Percentiles rank a stretch among this genome's conserved stretches.
phyloP scores from a whole-genome alignment of 139 green algal genomes.

The Diplosphaera chodatii region DNA sequence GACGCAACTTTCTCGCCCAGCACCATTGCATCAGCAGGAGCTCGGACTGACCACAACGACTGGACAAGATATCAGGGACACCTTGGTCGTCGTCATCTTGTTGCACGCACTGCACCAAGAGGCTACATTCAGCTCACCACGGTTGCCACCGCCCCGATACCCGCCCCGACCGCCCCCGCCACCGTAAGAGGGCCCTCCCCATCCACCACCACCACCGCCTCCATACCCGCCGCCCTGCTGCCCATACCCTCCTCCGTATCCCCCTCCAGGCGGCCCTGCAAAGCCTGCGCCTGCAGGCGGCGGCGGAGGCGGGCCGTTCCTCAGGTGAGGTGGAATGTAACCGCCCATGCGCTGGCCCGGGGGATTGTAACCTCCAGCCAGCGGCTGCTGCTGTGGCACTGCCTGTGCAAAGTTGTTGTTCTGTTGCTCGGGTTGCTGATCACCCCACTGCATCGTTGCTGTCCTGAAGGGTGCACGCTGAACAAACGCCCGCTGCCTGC shows the following conservation, averaged over 20 bases:
- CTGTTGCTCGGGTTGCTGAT: background rate
- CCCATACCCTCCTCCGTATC: constrained; percentile 16
- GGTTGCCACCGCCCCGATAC: constrained; percentile 17
- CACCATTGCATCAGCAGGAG: too few species aligned
- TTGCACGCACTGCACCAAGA: too few species aligned
- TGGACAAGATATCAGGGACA: too few species aligned
- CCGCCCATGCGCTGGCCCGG: constrained; percentile 6
- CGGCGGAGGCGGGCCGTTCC: background rate
- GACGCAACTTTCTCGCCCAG: too few species aligned
- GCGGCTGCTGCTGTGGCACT: background rate
- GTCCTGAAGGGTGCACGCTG: background rate
- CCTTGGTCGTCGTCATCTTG: too few species aligned
- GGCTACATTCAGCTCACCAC: constrained; percentile 14
- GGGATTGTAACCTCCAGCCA: background rate
- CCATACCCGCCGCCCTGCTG: constrained; percentile 19
- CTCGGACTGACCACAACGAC: too few species aligned
- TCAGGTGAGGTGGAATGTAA: constrained; percentile 75
- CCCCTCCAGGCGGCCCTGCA: background rate
- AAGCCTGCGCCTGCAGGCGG: background rate
- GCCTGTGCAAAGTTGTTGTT: background rate
- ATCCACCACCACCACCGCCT: constrained; percentile 27
- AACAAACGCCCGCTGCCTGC: too few species aligned
- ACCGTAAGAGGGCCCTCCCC: constrained; percentile 17
- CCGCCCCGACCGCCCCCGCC: constrained; percentile 18
- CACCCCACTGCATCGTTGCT: background rate